Evolutionary conservation across 1,284 basidiomycete genomes (phyloP).

Genomic region (Ceratobasidium sp.): DNA sequence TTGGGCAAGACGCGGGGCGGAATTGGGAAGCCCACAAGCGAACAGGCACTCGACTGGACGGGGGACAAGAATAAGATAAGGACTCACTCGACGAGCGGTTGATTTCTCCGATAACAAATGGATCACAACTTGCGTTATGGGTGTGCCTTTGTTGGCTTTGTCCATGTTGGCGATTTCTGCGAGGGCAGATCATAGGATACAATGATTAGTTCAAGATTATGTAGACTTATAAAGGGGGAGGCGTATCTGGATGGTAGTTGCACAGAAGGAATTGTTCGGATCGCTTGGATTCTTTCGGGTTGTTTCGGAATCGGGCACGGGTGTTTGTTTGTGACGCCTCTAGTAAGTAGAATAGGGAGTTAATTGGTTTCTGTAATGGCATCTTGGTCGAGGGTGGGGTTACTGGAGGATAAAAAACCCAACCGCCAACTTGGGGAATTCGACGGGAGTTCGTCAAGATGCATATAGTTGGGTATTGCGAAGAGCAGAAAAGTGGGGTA

Average conservation of each 20-base stretch:
- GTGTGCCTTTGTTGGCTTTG: constrained; percentile 40
- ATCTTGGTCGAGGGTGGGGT: not conserved
- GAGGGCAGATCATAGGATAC: constrained; percentile 35
- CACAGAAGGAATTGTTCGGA: constrained; percentile 43
- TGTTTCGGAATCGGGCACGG: constrained; percentile 42
- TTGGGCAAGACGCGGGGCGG: constrained; percentile 34
- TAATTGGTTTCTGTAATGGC: not conserved
- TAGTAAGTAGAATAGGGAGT: not conserved
- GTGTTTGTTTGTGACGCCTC: constrained; percentile 1
- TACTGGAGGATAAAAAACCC: constrained; percentile 5
- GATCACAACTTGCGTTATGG: constrained; percentile 26
- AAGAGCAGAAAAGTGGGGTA: not conserved
- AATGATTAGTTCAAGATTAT: not conserved
- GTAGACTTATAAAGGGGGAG: not conserved
- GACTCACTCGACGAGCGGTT: constrained; percentile 43
- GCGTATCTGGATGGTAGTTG: constrained; percentile 44
- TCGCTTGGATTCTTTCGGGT: constrained; percentile 46
- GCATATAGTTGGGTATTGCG: not conserved
- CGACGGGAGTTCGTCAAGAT: not conserved
- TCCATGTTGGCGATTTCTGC: constrained; percentile 45
- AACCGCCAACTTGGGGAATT: not conserved
- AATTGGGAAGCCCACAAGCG: constrained; percentile 36
- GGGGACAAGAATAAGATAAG: too few species aligned
- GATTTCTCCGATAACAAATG: constrained; percentile 41
- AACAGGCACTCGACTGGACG: not conserved